Percentiles rank a stretch among this genome's conserved stretches.
phyloP scores from a whole-genome alignment of 2,329 filamentous ascomycete genomes.

The Colletotrichum costaricense region DNA sequence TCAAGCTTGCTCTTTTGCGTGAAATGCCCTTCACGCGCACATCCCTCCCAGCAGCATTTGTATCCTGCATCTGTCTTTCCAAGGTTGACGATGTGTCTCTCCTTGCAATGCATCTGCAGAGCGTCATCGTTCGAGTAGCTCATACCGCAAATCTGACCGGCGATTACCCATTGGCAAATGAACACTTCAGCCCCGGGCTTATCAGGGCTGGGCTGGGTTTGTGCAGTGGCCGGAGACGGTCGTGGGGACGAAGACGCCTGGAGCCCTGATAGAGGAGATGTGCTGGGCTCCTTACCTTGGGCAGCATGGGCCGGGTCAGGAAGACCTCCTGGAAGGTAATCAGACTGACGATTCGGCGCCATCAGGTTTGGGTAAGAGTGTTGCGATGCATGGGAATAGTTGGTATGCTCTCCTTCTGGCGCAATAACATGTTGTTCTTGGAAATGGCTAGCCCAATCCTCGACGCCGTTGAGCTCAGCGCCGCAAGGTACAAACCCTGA shows the following conservation, averaged over 20 bases:
- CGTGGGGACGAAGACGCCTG: conserved; percentile 3
- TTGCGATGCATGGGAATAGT: background rate
- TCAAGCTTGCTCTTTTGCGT: conserved; percentile 72
- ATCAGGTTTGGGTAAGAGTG: background rate
- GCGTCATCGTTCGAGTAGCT: conserved; percentile 57
- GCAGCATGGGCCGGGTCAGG: background rate
- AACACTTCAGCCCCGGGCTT: conserved; percentile 37
- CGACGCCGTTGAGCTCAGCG: background rate
- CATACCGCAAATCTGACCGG: conserved; percentile 44
- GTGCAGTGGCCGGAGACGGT: background rate
- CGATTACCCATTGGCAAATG: conserved; percentile 47
- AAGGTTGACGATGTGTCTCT: conserved; percentile 59
- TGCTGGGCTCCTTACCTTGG: background rate
- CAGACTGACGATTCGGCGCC: background rate
- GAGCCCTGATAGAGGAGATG: background rate
- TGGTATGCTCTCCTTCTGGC: background rate
- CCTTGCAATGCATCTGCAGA: conserved; percentile 66
- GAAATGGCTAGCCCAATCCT: conserved; percentile 14
- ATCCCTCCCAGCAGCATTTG: conserved; percentile 67
- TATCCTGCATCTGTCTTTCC: conserved; percentile 54
- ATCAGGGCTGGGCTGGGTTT: background rate
- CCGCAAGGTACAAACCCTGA: conserved; percentile 3
- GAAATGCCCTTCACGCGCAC: conserved; percentile 65
- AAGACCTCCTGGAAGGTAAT: background rate
- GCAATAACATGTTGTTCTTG: background rate